These are phyloP conservation scores for Globisporangium lucens DNA, from an alignment of 352 stramenopile genomes.

Conservation along the genomic window DNA sequence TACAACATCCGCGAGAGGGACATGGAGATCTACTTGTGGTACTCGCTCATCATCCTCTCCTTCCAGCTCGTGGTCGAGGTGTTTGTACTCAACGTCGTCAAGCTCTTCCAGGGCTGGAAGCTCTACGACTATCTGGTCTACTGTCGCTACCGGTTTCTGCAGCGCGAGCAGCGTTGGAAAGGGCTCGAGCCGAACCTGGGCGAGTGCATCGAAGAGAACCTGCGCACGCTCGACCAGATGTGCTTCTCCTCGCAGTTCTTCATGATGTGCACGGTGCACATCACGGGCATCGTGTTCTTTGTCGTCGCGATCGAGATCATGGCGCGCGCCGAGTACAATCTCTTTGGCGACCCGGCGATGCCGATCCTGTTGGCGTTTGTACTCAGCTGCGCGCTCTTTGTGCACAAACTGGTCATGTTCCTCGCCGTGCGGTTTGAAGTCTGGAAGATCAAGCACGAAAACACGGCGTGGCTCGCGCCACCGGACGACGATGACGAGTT, in stretches of 20 bases:
- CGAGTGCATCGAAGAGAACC: slow-evolving; percentile 95
- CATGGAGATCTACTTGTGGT: slow-evolving; percentile 97
- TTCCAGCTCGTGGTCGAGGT: slow-evolving; percentile 95
- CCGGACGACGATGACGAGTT: slow-evolving; percentile 92
- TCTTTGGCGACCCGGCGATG: slow-evolving; percentile 95
- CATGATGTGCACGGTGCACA: slow-evolving; percentile 94
- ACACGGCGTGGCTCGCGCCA: slow-evolving; percentile 91
- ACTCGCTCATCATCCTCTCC: slow-evolving; percentile 93
- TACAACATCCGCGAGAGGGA: slow-evolving; percentile 97
- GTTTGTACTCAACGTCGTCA: slow-evolving; percentile 94
- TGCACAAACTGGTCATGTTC: slow-evolving; percentile 74
- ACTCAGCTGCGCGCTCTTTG: slow-evolving; percentile 43
- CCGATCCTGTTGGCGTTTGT: slow-evolving; percentile 82
- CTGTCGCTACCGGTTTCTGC: slow-evolving; percentile 93
- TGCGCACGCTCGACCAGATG: slow-evolving; percentile 95
- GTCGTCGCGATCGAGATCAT: slow-evolving; percentile 96
- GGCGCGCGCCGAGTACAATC: slow-evolving; percentile 91
- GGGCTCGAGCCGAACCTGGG: slow-evolving; percentile 94
- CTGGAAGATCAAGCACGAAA: slow-evolving; percentile 96
- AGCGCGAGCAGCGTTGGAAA: slow-evolving; percentile 96
- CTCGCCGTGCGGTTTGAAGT: slow-evolving; percentile 88
- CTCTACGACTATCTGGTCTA: slow-evolving; percentile 98
- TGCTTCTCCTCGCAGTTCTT: slow-evolving; percentile 98
- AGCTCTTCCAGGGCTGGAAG: slow-evolving; percentile 98
- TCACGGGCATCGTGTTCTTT: slow-evolving; percentile 95